A percentile compares a stretch with the other conserved stretches of the same genome.
Conservation (phyloP, 768 basidiomycete genomes). For the Mycena indigotica region DNA sequence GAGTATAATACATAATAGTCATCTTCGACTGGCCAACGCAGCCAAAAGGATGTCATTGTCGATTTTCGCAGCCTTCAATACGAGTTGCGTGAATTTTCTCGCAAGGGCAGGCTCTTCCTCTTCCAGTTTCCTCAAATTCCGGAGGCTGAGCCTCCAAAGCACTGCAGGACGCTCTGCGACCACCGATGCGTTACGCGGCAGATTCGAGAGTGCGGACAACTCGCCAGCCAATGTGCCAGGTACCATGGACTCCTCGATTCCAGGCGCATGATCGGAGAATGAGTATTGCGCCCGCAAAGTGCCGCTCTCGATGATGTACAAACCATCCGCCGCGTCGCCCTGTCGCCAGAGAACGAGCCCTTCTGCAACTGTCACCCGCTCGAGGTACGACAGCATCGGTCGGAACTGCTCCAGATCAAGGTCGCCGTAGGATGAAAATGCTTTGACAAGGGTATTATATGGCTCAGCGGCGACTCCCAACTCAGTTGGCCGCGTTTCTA, state of each 20-base stretch:
- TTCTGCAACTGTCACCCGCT: slow-evolving; percentile 55
- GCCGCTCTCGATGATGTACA: slow-evolving; percentile 89
- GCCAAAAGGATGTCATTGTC: slow-evolving; percentile 63
- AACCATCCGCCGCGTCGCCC: slow-evolving; percentile 74
- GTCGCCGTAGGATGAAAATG: slow-evolving; percentile 74
- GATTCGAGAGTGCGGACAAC: slow-evolving; percentile 77
- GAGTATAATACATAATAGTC: too few relatives aligned
- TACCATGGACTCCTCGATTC: slow-evolving; percentile 89
- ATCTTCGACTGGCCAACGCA: slow-evolving; percentile 48
- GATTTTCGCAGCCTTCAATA: slow-evolving; percentile 72
- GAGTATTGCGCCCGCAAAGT: slow-evolving; percentile 81
- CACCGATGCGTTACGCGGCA: slow-evolving; percentile 83
- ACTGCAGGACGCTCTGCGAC: slow-evolving; percentile 76
- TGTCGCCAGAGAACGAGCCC: slow-evolving; percentile 75
- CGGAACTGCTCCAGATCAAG: slow-evolving; percentile 59
- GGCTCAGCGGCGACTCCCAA: slow-evolving; percentile 56
- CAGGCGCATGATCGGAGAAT: slow-evolving; percentile 67
- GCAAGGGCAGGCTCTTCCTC: slow-evolving; percentile 67
- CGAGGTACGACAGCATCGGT: slow-evolving; percentile 72
- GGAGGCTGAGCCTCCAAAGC: slow-evolving; percentile 77
- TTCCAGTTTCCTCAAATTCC: slow-evolving; percentile 64
- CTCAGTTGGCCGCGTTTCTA: slow-evolving; percentile 34
- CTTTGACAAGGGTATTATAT: slow-evolving; percentile 71
- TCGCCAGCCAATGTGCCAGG: slow-evolving; percentile 93
- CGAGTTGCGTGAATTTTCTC: slow-evolving; percentile 63